Percentiles rank a stretch among this genome's conserved stretches.
Evolutionary conservation across 169 alveolate genomes (phyloP).

Genomic region (Cryptosporidium meleagridis): DNA sequence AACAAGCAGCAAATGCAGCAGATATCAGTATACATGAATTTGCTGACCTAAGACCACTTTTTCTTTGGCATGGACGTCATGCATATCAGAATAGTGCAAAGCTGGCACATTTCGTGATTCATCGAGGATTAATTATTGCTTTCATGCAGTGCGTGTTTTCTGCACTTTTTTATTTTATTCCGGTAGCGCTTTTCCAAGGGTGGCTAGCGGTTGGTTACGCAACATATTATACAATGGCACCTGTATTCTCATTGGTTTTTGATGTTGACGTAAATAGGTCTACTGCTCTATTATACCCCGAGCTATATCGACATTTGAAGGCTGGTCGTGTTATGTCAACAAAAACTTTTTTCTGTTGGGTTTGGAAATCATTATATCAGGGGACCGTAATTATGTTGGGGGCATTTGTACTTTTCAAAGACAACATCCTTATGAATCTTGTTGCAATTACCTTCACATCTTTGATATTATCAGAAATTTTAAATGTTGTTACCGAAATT

Average conservation of each 20-base stretch:
- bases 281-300: conserved; percentile 92
- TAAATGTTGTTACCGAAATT: conserved; percentile 93
- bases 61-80: conserved; percentile 97
- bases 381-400: conserved; percentile 96
- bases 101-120: conserved; percentile 95
- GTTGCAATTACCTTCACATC: conserved; percentile 97
- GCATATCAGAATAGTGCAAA: conserved; percentile 93
- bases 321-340: conserved; percentile 93
- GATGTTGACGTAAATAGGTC: conserved; percentile 92
- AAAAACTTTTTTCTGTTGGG: conserved; percentile 95
- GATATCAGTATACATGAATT: conserved; percentile 96
- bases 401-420: conserved; percentile 91
- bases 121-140: conserved; percentile 95
- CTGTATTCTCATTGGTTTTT: conserved; percentile 93
- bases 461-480: conserved; percentile 92
- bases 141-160: conserved; percentile 92
- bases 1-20: conserved; percentile 96
- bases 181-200: conserved; percentile 97
- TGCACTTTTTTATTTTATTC: conserved; percentile 91
- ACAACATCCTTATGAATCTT: conserved; percentile 89
- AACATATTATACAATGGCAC: conserved; percentile 94
- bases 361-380: conserved; percentile 93
- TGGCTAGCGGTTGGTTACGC: conserved; percentile 97
- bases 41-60: conserved; percentile 89
- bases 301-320: conserved; percentile 92